Conservation (phyloP, 768 basidiomycete genomes). For the Boletus insuetus region DNA sequence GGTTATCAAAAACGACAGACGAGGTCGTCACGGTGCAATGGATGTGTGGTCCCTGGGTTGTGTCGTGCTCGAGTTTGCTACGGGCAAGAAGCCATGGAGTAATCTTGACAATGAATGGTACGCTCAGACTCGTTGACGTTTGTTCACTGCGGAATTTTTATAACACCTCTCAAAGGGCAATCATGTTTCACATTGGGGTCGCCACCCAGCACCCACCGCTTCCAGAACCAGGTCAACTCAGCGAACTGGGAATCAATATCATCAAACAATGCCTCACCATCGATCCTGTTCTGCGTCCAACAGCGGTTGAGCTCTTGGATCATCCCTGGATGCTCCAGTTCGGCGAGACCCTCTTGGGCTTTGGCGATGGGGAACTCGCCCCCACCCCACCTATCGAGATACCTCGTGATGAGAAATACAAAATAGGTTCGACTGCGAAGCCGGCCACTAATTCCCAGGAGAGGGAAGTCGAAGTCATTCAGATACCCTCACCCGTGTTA, state of each 20-base stretch:
- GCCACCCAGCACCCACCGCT: conserved; percentile 95
- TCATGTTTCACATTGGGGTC: conserved; percentile 99
- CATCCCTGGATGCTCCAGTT: conserved; percentile 91
- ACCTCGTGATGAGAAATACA: conserved; percentile 48
- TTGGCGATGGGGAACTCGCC: conserved; percentile 62
- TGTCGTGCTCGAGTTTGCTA: conserved; percentile 95
- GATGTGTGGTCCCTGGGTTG: conserved; percentile 98
- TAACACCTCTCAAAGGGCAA: conserved; percentile 65
- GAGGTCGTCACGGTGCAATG: conserved; percentile 91
- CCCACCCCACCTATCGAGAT: conserved; percentile 45
- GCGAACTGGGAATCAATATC: conserved; percentile 87
- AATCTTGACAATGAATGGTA: conserved; percentile 99
- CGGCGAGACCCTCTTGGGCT: conserved; percentile 64
- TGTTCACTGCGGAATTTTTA: not conserved
- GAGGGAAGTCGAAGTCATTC: conserved; percentile 57
- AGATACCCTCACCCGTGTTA: conserved; percentile 48
- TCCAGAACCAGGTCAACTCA: conserved; percentile 87
- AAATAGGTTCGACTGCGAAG: conserved; percentile 50
- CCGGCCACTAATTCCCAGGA: conserved; percentile 57
- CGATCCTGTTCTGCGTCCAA: conserved; percentile 79
- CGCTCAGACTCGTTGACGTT: conserved; percentile 15
- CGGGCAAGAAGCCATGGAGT: conserved; percentile 97
- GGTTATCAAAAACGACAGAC: conserved; percentile 90
- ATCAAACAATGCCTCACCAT: conserved; percentile 90
- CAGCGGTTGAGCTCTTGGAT: conserved; percentile 78